phyloP scores from a whole-genome alignment of 331 rosid genomes.

The Arachis monticola region DNA sequence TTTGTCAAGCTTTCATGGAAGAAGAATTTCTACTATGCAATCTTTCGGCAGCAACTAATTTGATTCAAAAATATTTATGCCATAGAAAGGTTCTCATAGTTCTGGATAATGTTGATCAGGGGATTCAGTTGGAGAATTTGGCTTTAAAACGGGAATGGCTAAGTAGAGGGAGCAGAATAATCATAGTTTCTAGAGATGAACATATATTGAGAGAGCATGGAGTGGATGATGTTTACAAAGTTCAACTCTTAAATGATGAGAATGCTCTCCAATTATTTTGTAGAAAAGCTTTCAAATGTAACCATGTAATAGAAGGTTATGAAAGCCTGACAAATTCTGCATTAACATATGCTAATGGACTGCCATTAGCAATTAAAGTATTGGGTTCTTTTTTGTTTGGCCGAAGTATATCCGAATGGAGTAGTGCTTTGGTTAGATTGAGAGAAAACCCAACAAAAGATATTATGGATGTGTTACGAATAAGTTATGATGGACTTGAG shows the following conservation, averaged over 20 bases:
- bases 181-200: constrained; percentile 29
- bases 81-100: constrained; percentile 16
- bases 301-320: not conserved
- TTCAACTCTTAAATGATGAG: not conserved
- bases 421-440: constrained; percentile 11
- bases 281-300: not conserved
- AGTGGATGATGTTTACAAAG: not conserved
- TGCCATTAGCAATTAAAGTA: constrained; percentile 19
- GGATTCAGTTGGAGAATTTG: constrained; percentile 27
- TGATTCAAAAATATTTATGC: not conserved
- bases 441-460: not conserved
- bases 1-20: not conserved
- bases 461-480: constrained; percentile 32
- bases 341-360: constrained; percentile 26
- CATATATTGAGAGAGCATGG: not conserved
- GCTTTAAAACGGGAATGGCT: not conserved
- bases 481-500: constrained; percentile 17
- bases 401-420: constrained; percentile 25
- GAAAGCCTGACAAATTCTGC: not conserved
- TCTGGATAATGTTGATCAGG: constrained; percentile 37
- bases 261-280: constrained; percentile 31
- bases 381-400: constrained; percentile 25
- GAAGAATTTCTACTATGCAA: not conserved
- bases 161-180: constrained; percentile 32
- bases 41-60: not conserved